Conservation (phyloP, 345 rosid genomes). For the Citrus trifoliata region DNA sequence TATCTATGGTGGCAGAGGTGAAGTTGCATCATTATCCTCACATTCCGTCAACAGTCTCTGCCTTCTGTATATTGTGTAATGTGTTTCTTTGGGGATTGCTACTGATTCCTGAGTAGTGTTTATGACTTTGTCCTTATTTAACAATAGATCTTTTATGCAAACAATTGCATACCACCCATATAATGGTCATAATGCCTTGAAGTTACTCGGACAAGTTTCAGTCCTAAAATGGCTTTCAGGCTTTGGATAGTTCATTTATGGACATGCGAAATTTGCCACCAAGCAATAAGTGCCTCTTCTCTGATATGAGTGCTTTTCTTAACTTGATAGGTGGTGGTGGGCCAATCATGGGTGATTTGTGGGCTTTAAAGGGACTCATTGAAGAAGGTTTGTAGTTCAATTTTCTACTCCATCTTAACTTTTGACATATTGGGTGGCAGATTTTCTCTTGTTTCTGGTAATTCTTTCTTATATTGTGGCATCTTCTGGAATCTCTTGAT, state of each 20-base stretch:
- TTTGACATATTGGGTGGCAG: not conserved
- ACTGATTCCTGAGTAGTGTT: not conserved
- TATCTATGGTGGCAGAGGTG: constrained; percentile 97
- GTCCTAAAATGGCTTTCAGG: not conserved
- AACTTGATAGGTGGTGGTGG: constrained; percentile 86
- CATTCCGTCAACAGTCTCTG: not conserved
- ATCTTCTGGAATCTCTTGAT: not conserved
- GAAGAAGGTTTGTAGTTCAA: constrained; percentile 66
- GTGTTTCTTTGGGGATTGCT: not conserved
- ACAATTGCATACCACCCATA: not conserved
- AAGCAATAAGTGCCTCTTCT: not conserved
- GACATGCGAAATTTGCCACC: not conserved
- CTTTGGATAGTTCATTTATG: not conserved
- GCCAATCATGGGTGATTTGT: constrained; percentile 97
- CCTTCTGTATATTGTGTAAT: not conserved
- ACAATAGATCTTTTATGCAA: not conserved
- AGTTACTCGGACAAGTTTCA: not conserved
- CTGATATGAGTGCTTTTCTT: constrained; percentile 13
- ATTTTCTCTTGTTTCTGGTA: not conserved
- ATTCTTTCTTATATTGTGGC: not conserved
- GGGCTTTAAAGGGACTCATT: constrained; percentile 97
- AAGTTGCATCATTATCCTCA: constrained; percentile 5
- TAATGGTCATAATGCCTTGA: not conserved
- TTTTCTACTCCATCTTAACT: constrained; percentile 7
- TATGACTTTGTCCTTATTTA: not conserved